Base-by-base conservation (phyloP, 1,284 basidiomycete species). In the Marasmius tenuissimus region DNA sequence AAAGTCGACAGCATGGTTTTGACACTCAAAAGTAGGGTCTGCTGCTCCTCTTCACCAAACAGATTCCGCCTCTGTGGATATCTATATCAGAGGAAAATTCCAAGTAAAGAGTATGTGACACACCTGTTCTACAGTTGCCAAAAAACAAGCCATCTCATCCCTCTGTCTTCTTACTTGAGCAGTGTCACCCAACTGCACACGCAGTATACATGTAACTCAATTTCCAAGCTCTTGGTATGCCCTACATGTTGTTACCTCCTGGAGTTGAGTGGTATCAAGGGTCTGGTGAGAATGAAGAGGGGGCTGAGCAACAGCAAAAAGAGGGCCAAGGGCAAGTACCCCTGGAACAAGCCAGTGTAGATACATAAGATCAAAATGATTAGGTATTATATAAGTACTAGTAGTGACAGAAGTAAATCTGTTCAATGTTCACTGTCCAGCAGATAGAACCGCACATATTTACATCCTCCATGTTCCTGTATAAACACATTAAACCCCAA, bases 171-270 rank as follows among this genome's bases (percentile, higher is more conserved):
- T 20, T 16, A 59, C 27, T 8, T 27, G 50, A 40, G 35, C 35
- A 2, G 50, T 6, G 34, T 59, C 58, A 3, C 58, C 58, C n/a
- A 42, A 7, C 34, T 59, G 58, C 5, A 59, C 14, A 10, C 39
- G 33, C 6, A 53, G n/a, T 9, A 49, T 20, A 34, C 40, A n/a
- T 5, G 49, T 39, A 6, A 59, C 58, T 45, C 37, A 6, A 22
- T 27, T 33, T 12, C 58, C 58, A 18, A 59, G 38, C 33, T 59
- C 58, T 12, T 35, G 49, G 53, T 59, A 59, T 11, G 58, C 58
- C 16, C 34, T 42, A 3, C 50, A 22, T 20, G 53, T 22, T 14
- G 49, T 54, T 8, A 33, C n/a, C 5, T 52, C 16, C 34, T 59
- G 58, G 12, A 57, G 52, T 42, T 27, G 27, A 2, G 27, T 4